Evolutionary conservation across 2,329 filamentous ascomycete species (phyloP).

Genomic region (Colletotrichum horii): DNA sequence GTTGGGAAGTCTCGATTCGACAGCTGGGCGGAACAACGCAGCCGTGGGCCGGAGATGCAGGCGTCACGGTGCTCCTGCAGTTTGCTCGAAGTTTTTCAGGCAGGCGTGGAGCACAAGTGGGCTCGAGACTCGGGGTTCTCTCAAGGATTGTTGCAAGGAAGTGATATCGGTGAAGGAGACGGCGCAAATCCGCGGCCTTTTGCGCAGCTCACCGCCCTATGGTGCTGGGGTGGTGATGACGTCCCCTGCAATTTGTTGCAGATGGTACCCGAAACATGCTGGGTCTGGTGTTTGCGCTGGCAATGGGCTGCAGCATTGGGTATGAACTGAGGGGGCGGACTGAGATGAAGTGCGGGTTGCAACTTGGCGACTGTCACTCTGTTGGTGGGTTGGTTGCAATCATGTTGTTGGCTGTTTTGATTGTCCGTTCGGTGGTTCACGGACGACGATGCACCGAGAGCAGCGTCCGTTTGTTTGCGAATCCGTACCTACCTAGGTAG

Average conservation of each 20-base stretch:
- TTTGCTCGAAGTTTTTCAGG: background rate
- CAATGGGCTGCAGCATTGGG: background rate
- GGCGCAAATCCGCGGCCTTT: background rate
- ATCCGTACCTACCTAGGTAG: background rate
- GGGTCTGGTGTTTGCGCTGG: background rate
- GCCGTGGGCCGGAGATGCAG: background rate
- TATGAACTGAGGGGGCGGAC: background rate
- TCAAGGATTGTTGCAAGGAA: background rate
- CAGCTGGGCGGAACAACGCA: background rate
- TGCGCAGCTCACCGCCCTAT: constrained; percentile 9
- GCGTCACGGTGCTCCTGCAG: background rate
- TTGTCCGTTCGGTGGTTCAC: background rate
- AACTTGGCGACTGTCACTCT: background rate
- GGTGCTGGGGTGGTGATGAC: background rate
- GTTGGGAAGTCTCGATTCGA: background rate
- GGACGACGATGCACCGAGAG: background rate
- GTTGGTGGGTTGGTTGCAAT: background rate
- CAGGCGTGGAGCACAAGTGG: background rate
- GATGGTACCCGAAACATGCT: background rate
- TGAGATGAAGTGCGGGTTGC: background rate
- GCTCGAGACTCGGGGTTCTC: background rate
- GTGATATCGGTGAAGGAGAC: constrained; percentile 9
- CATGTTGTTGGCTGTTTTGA: background rate
- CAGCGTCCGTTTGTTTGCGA: background rate
- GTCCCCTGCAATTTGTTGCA: background rate